Percentiles rank a stretch among this genome's conserved stretches.
Conservation (phyloP, 306 rosid species). For the Herpetospermum pedunculosum region DNA sequence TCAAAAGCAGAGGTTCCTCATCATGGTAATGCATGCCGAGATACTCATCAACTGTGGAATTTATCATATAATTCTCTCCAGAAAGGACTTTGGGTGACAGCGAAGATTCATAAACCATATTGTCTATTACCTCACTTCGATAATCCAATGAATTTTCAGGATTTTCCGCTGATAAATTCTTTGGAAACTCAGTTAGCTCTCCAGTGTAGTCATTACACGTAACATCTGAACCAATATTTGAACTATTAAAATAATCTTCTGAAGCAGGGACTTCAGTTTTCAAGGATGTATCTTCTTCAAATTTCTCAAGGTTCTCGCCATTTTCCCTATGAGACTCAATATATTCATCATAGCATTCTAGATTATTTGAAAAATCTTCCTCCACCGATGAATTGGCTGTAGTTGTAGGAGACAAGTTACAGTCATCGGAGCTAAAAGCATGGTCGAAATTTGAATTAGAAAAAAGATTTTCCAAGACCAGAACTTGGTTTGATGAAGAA, state of each 20-base stretch:
- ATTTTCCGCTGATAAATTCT: not conserved
- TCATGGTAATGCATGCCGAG: not conserved
- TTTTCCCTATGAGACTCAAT: slow-evolving; percentile 13
- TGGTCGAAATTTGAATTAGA: slow-evolving; percentile 20
- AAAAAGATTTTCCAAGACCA: slow-evolving; percentile 16
- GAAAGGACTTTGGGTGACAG: not conserved
- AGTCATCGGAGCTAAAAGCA: slow-evolving; percentile 9
- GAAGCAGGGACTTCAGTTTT: slow-evolving; percentile 10
- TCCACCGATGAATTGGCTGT: slow-evolving; percentile 6
- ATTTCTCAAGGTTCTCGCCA: not conserved
- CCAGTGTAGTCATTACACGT: not conserved
- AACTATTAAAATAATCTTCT: slow-evolving; percentile 20
- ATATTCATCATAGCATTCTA: slow-evolving; percentile 16
- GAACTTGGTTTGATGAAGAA: slow-evolving; percentile 16
- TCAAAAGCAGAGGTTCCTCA: slow-evolving; percentile 6
- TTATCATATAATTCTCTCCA: not conserved
- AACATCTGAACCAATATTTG: slow-evolving; percentile 17
- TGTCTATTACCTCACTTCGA: not conserved
- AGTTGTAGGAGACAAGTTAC: not conserved
- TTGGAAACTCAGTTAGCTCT: not conserved
- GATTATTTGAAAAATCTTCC: slow-evolving; percentile 17
- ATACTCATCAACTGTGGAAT: slow-evolving; percentile 5
- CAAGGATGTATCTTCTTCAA: slow-evolving; percentile 15
- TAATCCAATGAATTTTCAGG: not conserved
- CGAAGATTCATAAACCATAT: slow-evolving; percentile 1